Base-by-base conservation (phyloP, 1,284 basidiomycete species). In the Vanrija sp. region DNA sequence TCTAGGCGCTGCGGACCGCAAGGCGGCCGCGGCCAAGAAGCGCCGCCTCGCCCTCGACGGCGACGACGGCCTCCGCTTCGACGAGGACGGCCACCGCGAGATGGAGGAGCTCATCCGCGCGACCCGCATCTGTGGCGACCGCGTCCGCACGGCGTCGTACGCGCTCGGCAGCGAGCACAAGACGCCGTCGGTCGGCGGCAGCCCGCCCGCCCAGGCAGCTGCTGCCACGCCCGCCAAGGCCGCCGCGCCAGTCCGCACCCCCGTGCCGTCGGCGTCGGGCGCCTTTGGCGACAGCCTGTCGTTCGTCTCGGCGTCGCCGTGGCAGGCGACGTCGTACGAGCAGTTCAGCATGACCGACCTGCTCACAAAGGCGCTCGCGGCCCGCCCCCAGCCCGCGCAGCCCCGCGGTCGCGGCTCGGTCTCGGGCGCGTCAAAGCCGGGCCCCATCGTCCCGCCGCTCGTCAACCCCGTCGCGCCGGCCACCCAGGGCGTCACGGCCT, bases 31-130 rank as follows among this genome's bases (percentile, higher is more conserved):
- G 73, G 85, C 85, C 66, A 77, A 80, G 24, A 63, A 67, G 46
- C 54, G 56, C 27, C 59, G 48, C n/a, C 41, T 44, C 20, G 45
- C 41, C 8, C 25, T 45, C n/a, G 36, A 46, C 24, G 45, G 47
- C 15, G 62, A 60, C 23, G 66, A 83, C 31, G 84, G 84, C 47
- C 77, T 78, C n/a, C 81, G 81, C 44, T 86, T 87, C 69, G 87
- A 88, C 59, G 76, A 87, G 53, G 87, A 88, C 53, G 87, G 89
- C 3, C 86, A 88, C 64, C 83, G 82, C 18, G 89, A 85, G 66
- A 71, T 85, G 31, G 83, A 84, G 25, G 76, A 80, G 9, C 76
- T 85, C 57, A 77, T 82, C 23, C 79, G 77, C 49, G 77, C 81
- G 3, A 79, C 85, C 12, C 78, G 82, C 35, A 70, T 77, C 4